Evolutionary conservation across 2,329 filamentous ascomycete species (phyloP).

Genomic region (Paracoccidioides lutzii): DNA sequence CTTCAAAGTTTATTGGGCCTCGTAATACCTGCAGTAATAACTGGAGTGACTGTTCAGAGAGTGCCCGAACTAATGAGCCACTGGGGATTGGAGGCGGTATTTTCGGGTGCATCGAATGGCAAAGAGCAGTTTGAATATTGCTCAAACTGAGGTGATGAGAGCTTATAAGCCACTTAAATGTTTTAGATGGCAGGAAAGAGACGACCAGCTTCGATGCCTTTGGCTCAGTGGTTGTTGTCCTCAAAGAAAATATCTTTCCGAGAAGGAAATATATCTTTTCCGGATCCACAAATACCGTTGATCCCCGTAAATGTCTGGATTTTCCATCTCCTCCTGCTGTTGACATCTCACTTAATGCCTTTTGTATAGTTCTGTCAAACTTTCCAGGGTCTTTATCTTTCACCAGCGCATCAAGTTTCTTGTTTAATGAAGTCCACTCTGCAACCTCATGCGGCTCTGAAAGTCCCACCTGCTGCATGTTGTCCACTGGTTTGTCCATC

Average conservation of each 20-base stretch:
- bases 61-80: conserved; percentile 27
- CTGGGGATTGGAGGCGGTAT: conserved; percentile 26
- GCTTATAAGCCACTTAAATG: conserved; percentile 31
- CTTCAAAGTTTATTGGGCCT: conserved; percentile 22
- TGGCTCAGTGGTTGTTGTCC: conserved; percentile 13
- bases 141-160: conserved; percentile 26
- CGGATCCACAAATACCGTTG: conserved; percentile 21
- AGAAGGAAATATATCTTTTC: conserved; percentile 27
- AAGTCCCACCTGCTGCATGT: conserved; percentile 21
- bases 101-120: conserved; percentile 21
- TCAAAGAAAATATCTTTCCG: conserved; percentile 26
- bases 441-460: conserved; percentile 20
- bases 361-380: conserved; percentile 25
- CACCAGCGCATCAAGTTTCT: conserved; percentile 18
- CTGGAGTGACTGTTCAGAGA: conserved; percentile 28
- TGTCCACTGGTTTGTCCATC: conserved; percentile 19
- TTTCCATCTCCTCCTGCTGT: conserved; percentile 15
- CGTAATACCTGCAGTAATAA: conserved; percentile 27
- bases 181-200: conserved; percentile 25
- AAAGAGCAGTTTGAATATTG: conserved; percentile 30
- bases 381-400: conserved; percentile 17
- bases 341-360: conserved; percentile 5
- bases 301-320: conserved; percentile 14
- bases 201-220: conserved; percentile 19
- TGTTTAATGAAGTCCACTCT: conserved; percentile 24